These are phyloP conservation scores for Monosporascus ibericus DNA, from an alignment of 2,329 filamentous ascomycete species.

Conservation along the genomic window DNA sequence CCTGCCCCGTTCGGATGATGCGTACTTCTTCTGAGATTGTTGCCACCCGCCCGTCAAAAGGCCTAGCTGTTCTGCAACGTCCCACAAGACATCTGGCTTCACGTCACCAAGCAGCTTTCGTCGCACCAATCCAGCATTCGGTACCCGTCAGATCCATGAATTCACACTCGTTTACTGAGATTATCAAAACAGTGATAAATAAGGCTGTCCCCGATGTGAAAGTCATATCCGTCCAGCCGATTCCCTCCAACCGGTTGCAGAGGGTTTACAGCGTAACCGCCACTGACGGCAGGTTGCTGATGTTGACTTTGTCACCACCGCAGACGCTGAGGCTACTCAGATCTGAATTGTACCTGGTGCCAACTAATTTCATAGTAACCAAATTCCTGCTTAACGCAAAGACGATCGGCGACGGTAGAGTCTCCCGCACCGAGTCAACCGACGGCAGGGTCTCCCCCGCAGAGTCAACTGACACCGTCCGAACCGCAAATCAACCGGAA, in stretches of 20 bases:
- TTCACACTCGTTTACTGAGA: conserved; percentile 22
- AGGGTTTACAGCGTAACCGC: conserved; percentile 37
- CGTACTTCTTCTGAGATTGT: conserved; percentile 8
- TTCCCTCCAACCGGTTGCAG: conserved; percentile 33
- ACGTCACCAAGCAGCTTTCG: conserved; percentile 18
- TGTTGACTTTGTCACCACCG: conserved; percentile 38
- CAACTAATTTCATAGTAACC: conserved; percentile 39
- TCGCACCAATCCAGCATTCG: conserved; percentile 17
- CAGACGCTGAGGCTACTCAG: conserved; percentile 39
- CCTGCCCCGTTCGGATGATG: background rate
- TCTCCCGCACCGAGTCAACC: background rate
- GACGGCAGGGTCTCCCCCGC: background rate
- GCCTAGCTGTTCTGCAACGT: conserved; percentile 18
- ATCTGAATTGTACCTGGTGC: conserved; percentile 37
- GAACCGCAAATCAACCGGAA: background rate
- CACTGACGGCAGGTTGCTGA: conserved; percentile 33
- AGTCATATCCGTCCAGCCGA: conserved; percentile 26
- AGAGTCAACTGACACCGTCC: background rate
- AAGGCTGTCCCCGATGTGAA: conserved; percentile 24
- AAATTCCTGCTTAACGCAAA: conserved; percentile 32
- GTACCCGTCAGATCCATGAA: conserved; percentile 28
- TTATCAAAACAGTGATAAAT: conserved; percentile 30
- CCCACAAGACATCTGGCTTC: conserved; percentile 22
- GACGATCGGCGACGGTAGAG: background rate
- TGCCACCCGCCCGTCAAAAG: conserved; percentile 18